Percentiles rank a stretch among this genome's conserved stretches.
Evolutionary conservation across 192 early-diverging fungal genomes (phyloP).

Genomic region (Linnemannia schmuckeri): DNA sequence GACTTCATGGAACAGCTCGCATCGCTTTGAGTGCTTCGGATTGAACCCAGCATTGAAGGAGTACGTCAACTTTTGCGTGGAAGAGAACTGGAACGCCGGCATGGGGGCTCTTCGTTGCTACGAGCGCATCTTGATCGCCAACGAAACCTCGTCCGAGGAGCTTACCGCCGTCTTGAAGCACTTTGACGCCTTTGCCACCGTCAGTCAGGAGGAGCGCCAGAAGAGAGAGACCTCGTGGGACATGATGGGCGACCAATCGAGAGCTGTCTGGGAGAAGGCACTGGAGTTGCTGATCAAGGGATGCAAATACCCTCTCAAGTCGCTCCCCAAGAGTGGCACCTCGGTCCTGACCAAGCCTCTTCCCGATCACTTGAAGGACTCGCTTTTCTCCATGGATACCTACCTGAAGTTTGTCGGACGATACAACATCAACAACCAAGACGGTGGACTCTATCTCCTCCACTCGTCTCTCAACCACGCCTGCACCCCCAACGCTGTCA

Average conservation of each 20-base stretch:
- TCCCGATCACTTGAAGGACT: constrained; percentile 58
- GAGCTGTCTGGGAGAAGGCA: constrained; percentile 60
- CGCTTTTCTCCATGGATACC: constrained; percentile 66
- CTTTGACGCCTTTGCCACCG: constrained; percentile 68
- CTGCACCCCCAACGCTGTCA: constrained; percentile 66
- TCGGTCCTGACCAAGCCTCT: constrained; percentile 61
- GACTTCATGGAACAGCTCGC: constrained; percentile 63
- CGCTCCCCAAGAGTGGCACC: constrained; percentile 43
- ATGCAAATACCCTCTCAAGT: constrained; percentile 60
- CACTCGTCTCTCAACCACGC: constrained; percentile 73
- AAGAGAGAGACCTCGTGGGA: constrained; percentile 70
- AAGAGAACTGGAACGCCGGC: constrained; percentile 62
- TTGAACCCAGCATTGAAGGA: constrained; percentile 59
- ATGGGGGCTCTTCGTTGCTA: constrained; percentile 65
- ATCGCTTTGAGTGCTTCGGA: constrained; percentile 59
- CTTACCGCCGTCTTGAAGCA: constrained; percentile 58
- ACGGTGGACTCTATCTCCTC: constrained; percentile 71
- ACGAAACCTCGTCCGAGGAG: constrained; percentile 59
- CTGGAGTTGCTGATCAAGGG: constrained; percentile 59
- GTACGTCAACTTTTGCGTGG: constrained; percentile 59
- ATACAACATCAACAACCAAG: constrained; percentile 75
- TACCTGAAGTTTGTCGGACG: constrained; percentile 69
- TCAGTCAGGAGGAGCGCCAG: constrained; percentile 66
- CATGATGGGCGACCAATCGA: constrained; percentile 60
- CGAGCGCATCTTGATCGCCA: constrained; percentile 60